A percentile compares a stretch with the other conserved stretches of the same genome.
Evolutionary conservation across 345 rosid species (phyloP).

Genomic region (Euclidium syriacum): DNA sequence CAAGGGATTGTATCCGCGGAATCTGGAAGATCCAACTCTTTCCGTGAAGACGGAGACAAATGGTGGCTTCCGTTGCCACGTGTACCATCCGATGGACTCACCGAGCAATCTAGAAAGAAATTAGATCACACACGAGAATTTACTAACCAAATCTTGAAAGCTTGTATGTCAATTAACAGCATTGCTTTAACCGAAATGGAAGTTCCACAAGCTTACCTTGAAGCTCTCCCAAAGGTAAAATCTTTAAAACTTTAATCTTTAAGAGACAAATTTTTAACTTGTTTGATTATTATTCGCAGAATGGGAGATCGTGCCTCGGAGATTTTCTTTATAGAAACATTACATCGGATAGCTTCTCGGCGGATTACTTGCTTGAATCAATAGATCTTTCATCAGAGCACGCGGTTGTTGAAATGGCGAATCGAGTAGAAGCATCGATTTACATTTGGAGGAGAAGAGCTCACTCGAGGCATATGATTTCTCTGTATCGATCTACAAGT

Average conservation of each 20-base stretch:
- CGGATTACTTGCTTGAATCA: conserved; percentile 74
- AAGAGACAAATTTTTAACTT: neutral
- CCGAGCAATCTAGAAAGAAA: conserved; percentile 67
- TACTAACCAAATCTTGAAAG: conserved; percentile 87
- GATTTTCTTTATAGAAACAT: conserved; percentile 77
- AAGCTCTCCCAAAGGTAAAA: conserved; percentile 81
- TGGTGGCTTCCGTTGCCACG: conserved; percentile 99
- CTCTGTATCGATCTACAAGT: conserved; percentile 48
- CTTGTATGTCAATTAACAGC: conserved; percentile 90
- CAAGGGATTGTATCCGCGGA: conserved; percentile 77
- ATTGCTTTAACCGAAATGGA: conserved; percentile 81
- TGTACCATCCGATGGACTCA: conserved; percentile 76
- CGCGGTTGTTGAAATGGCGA: conserved; percentile 73
- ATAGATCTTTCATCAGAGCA: conserved; percentile 87
- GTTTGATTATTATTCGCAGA: conserved; percentile 40
- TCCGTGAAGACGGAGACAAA: conserved; percentile 82
- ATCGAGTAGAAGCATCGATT: conserved; percentile 76
- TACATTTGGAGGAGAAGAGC: conserved; percentile 73
- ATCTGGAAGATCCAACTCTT: conserved; percentile 71
- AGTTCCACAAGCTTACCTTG: conserved; percentile 76
- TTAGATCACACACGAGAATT: conserved; percentile 71
- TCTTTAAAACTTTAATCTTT: neutral
- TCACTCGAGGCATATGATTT: conserved; percentile 49
- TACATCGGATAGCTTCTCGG: conserved; percentile 74
- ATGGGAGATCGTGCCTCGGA: conserved; percentile 80